phyloP scores from a whole-genome alignment of 306 rosid genomes.

The Geum urbanum region DNA sequence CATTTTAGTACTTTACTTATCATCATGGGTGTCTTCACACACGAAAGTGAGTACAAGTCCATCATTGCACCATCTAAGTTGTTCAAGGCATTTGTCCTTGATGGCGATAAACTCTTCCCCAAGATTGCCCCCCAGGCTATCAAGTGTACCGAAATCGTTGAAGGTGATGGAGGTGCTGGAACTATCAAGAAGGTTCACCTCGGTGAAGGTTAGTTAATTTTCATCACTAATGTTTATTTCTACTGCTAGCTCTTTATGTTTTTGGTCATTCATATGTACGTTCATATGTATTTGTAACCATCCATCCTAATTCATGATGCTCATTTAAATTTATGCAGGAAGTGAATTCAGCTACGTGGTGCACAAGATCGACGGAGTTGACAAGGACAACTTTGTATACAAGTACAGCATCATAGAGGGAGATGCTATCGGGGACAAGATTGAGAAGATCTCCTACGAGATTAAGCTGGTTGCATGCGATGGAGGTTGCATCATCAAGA shows the following conservation, averaged over 20 bases:
- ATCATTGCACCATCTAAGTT: conserved; percentile 25
- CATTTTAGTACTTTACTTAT: neutral
- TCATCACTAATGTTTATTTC: too few species aligned
- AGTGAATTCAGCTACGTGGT: neutral
- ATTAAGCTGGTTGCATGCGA: neutral
- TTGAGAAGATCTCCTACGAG: neutral
- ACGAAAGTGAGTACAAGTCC: conserved; percentile 22
- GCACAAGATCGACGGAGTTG: neutral
- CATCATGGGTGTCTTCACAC: conserved; percentile 38
- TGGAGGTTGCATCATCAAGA: neutral
- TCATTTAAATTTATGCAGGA: neutral
- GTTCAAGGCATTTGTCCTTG: conserved; percentile 37
- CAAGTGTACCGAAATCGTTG: too few species aligned
- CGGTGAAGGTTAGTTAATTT: conserved; percentile 27
- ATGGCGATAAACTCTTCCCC: conserved; percentile 8
- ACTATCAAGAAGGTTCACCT: conserved; percentile 44
- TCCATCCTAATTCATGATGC: too few species aligned
- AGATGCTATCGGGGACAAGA: neutral
- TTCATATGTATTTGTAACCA: too few species aligned
- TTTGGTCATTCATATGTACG: too few species aligned
- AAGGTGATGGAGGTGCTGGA: conserved; percentile 14
- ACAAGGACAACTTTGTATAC: neutral
- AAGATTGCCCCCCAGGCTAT: too few species aligned
- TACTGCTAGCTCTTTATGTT: too few species aligned
- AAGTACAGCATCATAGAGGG: neutral